A percentile compares a stretch with the other conserved stretches of the same genome.
Evolutionary conservation across 495 filamentous ascomycete genomes (phyloP).

Genomic region (Penicillium steckii): DNA sequence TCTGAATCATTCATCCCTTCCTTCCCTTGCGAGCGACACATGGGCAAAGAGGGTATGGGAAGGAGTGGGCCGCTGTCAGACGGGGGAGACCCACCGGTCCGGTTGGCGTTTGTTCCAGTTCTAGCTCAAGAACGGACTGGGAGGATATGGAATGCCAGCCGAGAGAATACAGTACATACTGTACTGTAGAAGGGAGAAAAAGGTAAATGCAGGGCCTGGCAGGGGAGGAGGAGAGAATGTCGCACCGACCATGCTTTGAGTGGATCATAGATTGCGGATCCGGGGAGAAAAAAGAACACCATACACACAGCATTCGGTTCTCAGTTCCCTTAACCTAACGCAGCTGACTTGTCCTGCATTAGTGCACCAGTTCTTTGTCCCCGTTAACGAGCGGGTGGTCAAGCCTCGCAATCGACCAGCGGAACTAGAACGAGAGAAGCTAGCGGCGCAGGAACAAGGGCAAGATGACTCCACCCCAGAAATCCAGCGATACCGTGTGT

Average conservation of each 20-base stretch:
- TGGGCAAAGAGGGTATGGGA: conserved; percentile 7
- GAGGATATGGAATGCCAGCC: background rate
- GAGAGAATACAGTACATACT: too few relatives aligned
- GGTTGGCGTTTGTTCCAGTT: background rate
- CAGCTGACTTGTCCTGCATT: conserved; percentile 3
- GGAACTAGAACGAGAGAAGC: conserved; percentile 22
- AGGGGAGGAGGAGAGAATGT: conserved; percentile 1
- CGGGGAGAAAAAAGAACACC: background rate
- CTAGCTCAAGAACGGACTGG: background rate
- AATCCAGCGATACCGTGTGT: conserved; percentile 72
- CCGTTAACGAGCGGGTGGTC: conserved; percentile 53
- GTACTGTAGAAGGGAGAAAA: too few relatives aligned
- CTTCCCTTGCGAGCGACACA: conserved; percentile 1
- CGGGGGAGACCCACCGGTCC: background rate
- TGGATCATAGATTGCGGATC: background rate
- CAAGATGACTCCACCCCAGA: too few relatives aligned
- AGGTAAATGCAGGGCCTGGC: background rate
- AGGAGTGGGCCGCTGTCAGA: background rate
- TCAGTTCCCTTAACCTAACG: too few relatives aligned
- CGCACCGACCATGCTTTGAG: conserved; percentile 1
- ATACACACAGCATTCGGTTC: too few relatives aligned
- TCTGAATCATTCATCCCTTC: background rate
- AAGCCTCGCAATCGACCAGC: conserved; percentile 40
- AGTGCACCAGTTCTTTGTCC: conserved; percentile 88
- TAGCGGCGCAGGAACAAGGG: conserved; percentile 43